Evolutionary conservation across 768 basidiomycete genomes (phyloP), one percentile per base, ranked within the genome.

Genomic region (Lactifluus hygrophoroides): DNA sequence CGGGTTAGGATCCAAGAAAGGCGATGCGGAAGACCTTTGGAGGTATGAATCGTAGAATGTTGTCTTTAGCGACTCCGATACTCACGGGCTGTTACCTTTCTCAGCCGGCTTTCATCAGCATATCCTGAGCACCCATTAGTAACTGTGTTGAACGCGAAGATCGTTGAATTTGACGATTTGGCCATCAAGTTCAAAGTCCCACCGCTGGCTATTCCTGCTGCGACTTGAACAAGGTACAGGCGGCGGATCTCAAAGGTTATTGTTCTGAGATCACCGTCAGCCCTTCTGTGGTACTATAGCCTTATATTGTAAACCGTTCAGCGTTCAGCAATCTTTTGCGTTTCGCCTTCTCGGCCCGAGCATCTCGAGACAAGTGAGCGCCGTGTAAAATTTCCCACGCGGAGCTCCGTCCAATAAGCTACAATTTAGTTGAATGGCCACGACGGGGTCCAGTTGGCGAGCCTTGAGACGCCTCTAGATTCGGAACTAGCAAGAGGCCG

Each of bases 91-190:
- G 21, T 55, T 57, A 35, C 44, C n/a, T 17, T 61, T 46, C 49
- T 21, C 54, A 81, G 79, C 56, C 74, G 71, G 54, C 62, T 81
- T 51, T 69, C 69, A 11, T 74, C 71, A n/a, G 73, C 82, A 60
- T 75, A 85, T 63, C 82, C 88, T 8, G 69, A 74, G 5, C 86
- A 91, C 72, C 86, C 87, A n/a, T 68, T 88, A 58, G 84, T 86
- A 14, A 64, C 69, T 9, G 86, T 89, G 60, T 70, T 89, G n/a
- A 66, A 70, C 19, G 69, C 75, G 48, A 90, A 88, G 71, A 77
- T 79, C 1, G 74, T 74, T 1, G 66, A 82, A 46, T 93, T 93
- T 65, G 88, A 91, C 65, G 70, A 75, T 35, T 72, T 75, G 34
- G 80, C 79, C 5, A 69, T 77, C n/a, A 83, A 80, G 56, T 88